Evolutionary conservation across 805 yeast genomes (phyloP).

Genomic region (Zygoascus biomembranicola): DNA sequence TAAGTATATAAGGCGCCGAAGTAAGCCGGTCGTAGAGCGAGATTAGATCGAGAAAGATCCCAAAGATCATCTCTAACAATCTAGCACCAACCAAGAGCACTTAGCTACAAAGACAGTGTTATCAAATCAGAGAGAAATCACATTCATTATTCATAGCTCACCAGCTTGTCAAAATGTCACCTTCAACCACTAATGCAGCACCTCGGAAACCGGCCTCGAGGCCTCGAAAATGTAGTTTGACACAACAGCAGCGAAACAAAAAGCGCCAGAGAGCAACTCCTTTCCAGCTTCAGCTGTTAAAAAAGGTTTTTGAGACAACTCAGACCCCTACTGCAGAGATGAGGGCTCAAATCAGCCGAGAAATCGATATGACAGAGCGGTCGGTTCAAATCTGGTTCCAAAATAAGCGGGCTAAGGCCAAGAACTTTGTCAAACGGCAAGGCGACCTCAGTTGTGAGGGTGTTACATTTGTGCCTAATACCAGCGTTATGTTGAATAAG

Average conservation of each 20-base stretch:
- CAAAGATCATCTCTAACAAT: too few relatives aligned
- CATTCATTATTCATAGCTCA: not conserved
- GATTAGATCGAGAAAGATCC: too few relatives aligned
- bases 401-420: constrained; percentile 42
- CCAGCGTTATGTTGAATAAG: not conserved
- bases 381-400: constrained; percentile 99
- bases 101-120: too few relatives aligned
- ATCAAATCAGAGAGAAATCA: too few relatives aligned
- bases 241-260: constrained; percentile 20
- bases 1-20: too few relatives aligned
- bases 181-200: not conserved
- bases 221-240: constrained; percentile 16
- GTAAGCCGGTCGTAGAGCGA: too few relatives aligned
- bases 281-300: constrained; percentile 13
- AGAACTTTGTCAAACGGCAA: constrained; percentile 6
- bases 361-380: constrained; percentile 90
- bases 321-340: constrained; percentile 19
- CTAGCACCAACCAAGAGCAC: too few relatives aligned
- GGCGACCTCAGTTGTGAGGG: constrained; percentile 1
- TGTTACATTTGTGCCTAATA: not conserved
- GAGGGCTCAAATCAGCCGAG: constrained; percentile 58
- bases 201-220: not conserved
- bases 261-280: constrained; percentile 21
- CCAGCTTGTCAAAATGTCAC: not conserved
- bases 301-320: constrained; percentile 12